Evolutionary conservation across 176 grass and related monocot genomes (phyloP).

Genomic region (Oryza glumipatula): DNA sequence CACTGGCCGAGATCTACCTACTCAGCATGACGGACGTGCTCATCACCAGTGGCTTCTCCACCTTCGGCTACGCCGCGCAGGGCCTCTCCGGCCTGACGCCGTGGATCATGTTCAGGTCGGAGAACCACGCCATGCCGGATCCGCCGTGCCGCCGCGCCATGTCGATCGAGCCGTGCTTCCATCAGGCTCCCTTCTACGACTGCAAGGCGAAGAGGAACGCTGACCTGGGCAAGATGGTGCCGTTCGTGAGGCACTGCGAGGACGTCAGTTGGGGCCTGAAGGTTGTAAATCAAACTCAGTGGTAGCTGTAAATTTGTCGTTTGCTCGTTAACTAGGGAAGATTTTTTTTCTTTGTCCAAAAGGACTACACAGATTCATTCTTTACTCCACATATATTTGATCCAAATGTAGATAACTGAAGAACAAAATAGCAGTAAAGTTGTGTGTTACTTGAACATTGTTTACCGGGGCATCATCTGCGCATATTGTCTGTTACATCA

Average conservation of each 20-base stretch:
- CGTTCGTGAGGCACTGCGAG: slow-evolving; percentile 73
- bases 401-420: slow-evolving; percentile 47
- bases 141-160: slow-evolving; percentile 53
- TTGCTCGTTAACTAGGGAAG: slow-evolving; percentile 24
- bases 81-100: slow-evolving; percentile 63
- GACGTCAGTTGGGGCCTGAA: slow-evolving; percentile 74
- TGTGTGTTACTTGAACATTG: neutral
- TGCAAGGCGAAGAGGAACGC: slow-evolving; percentile 57
- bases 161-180: slow-evolving; percentile 88
- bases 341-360: neutral
- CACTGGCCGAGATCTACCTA: slow-evolving; percentile 77
- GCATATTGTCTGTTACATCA: too few species aligned
- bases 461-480: neutral
- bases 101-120: slow-evolving; percentile 62
- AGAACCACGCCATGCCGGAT: slow-evolving; percentile 47
- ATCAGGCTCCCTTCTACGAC: slow-evolving; percentile 55
- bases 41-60: slow-evolving; percentile 71
- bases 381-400: neutral
- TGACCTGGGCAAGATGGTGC: slow-evolving; percentile 54
- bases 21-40: slow-evolving; percentile 73
- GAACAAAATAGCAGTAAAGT: neutral
- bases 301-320: slow-evolving; percentile 25
- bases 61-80: slow-evolving; percentile 72
- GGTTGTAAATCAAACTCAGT: slow-evolving; percentile 60
- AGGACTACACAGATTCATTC: neutral